Base-by-base conservation (phyloP, 371 early-diverging fungal genomes). In the Mortierella sp. region DNA sequence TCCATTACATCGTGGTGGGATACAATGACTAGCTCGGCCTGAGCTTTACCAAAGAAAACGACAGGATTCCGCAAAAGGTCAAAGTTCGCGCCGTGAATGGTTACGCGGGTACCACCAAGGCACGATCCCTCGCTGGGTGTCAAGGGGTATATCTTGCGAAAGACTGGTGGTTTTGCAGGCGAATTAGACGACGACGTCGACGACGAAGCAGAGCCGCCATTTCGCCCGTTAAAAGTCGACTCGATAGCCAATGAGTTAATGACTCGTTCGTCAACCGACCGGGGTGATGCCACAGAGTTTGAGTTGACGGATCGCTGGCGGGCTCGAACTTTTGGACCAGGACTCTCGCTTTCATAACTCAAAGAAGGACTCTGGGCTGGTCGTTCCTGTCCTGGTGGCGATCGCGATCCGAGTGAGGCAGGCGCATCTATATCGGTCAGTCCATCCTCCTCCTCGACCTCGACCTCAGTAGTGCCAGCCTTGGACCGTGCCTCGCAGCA, bases 1-100 rank as follows among this genome's bases (percentile, higher is more conserved):
- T 86, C 86, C 86, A 86, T 86, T 48, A 86, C 86, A 70, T 86
- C 86, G 70, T 86, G 82, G 26, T 86, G 86, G 0, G 86, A 86
- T 1, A 86, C 80, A 14, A 78, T 82, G 55, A 86, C 86, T 7
- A 86, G 47, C 52, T 86, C 86, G 11, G 86, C 86, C 8, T 76
- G 82, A 14, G 70, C 70, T 70, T 86, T 80, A 13, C 86, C 86
- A 73, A 86, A 86, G 70, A 63, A 86, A 14, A 86, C 86, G 6
- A 80, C 80, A 8, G 86, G 86, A 54, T 80, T 82, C 72, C 82
- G 80, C 52, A 86, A 73, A 9, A 73, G 26, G 48, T 82, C 80
- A 76, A 86, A 86, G 54, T 82, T 71, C 45, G 82, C 72, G 4
- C 86, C 86, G 38, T 86, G 86, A 44, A 86, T 86, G 6, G 86